Percentiles rank a stretch among this genome's conserved stretches.
Conservation (phyloP, 2,329 filamentous ascomycete genomes). For the Claviceps cyperi region DNA sequence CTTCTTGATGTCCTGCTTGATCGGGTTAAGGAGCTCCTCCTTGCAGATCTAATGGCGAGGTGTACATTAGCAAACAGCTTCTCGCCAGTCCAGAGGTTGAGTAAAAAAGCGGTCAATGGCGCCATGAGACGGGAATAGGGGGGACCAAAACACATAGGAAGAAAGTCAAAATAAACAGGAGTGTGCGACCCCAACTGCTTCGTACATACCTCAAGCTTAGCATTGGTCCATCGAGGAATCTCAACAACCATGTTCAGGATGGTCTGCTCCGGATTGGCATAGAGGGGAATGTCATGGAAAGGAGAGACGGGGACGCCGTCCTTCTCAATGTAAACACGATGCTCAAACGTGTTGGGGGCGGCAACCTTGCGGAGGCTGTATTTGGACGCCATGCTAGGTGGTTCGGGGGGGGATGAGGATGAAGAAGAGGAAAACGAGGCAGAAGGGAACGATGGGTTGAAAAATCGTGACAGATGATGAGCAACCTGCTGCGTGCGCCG, state of each 20-base stretch:
- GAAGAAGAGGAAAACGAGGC: constrained; percentile 7
- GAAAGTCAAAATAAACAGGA: background rate
- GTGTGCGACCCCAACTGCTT: background rate
- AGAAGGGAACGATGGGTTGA: constrained; percentile 7
- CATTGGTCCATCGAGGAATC: constrained; percentile 99
- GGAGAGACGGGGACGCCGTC: constrained; percentile 87
- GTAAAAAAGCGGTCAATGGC: background rate
- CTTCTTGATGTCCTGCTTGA: constrained; percentile 99
- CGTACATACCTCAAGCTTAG: constrained; percentile 81
- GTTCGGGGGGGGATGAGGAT: constrained; percentile 10
- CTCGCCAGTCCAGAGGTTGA: no score
- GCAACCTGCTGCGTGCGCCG: constrained; percentile 39
- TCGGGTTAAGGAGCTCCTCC: constrained; percentile 94
- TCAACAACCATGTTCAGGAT: constrained; percentile 99
- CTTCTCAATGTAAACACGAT: constrained; percentile 96
- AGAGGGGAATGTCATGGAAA: constrained; percentile 98
- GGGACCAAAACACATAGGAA: background rate
- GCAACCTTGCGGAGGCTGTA: constrained; percentile 80
- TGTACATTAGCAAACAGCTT: constrained; percentile 10
- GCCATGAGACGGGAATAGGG: background rate
- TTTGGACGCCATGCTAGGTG: constrained; percentile 38
- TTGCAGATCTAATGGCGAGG: constrained; percentile 69
- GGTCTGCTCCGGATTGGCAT: constrained; percentile 89
- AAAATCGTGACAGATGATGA: constrained; percentile 31
- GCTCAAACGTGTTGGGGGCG: constrained; percentile 84